Conservation (phyloP, 345 rosid genomes). For the Brassica carinata region DNA sequence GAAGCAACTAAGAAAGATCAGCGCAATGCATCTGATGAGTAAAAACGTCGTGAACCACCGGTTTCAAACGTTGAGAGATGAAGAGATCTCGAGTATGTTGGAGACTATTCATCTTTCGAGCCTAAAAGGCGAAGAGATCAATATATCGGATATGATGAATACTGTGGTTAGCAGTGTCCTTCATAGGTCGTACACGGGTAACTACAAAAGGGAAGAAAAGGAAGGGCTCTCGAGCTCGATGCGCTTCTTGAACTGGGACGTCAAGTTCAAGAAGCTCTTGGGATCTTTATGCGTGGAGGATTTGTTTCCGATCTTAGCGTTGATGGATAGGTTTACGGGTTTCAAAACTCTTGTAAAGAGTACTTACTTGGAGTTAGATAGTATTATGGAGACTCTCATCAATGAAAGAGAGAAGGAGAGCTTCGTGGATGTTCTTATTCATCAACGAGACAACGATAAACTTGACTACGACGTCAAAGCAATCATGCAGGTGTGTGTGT, state of each 20-base stretch:
- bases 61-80: slow-evolving; percentile 34
- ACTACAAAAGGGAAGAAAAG: slow-evolving; percentile 26
- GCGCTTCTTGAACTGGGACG: slow-evolving; percentile 46
- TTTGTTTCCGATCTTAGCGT: slow-evolving; percentile 28
- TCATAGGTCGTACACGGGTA: slow-evolving; percentile 61
- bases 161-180: slow-evolving; percentile 6
- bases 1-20: slow-evolving; percentile 29
- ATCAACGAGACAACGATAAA: slow-evolving; percentile 31
- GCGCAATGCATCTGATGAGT: slow-evolving; percentile 25
- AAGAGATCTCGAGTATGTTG: slow-evolving; percentile 35
- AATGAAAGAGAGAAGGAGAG: slow-evolving; percentile 29
- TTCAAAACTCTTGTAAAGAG: neutral
- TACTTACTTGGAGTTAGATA: slow-evolving; percentile 21
- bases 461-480: slow-evolving; percentile 42
- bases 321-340: slow-evolving; percentile 32
- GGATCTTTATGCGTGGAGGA: slow-evolving; percentile 37
- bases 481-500: slow-evolving; percentile 32
- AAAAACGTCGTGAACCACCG: slow-evolving; percentile 12
- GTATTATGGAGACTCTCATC: slow-evolving; percentile 34
- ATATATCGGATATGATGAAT: slow-evolving; percentile 38
- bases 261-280: slow-evolving; percentile 42
- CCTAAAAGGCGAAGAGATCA: slow-evolving; percentile 21
- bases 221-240: slow-evolving; percentile 61
- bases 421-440: slow-evolving; percentile 33
- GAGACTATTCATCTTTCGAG: slow-evolving; percentile 28